These are phyloP conservation scores for Rhizopogon rudus DNA, from an alignment of 768 basidiomycete genomes.

Conservation along the genomic window DNA sequence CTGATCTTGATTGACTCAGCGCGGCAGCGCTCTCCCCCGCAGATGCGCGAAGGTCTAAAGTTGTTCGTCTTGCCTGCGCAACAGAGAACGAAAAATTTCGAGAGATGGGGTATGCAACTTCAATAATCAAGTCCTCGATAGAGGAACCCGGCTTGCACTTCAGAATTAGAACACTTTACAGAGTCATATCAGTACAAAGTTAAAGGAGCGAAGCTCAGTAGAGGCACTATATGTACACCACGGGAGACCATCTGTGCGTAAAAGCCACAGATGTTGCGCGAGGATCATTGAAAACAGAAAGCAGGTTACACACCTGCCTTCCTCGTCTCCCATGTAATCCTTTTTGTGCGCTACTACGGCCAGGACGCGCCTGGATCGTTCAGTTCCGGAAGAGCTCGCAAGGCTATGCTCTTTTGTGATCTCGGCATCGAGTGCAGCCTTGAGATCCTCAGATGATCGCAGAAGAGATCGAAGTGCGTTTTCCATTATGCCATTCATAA, in stretches of 20 bases:
- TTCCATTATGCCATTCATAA: constrained; percentile 7
- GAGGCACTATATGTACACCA: not conserved
- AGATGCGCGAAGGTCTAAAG: constrained; percentile 27
- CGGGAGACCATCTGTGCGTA: not conserved
- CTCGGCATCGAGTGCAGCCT: constrained; percentile 36
- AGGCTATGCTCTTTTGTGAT: constrained; percentile 1
- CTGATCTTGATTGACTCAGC: constrained; percentile 33
- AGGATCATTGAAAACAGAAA: not conserved
- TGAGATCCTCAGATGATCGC: constrained; percentile 41
- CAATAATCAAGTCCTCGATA: not conserved
- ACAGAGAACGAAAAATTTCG: constrained; percentile 49
- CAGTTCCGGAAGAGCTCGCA: not conserved
- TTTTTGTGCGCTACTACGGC: constrained; percentile 48
- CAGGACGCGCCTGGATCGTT: constrained; percentile 18
- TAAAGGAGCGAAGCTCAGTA: not conserved
- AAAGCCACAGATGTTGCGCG: constrained; percentile 1
- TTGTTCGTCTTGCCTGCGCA: constrained; percentile 44
- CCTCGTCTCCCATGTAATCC: constrained; percentile 38
- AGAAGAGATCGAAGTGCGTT: constrained; percentile 21
- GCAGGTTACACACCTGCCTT: constrained; percentile 44
- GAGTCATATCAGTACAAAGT: not conserved
- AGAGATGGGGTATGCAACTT: constrained; percentile 43
- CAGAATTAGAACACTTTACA: constrained; percentile 9
- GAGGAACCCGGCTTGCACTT: constrained; percentile 6
- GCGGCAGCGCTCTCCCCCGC: constrained; percentile 11